phyloP scores from a whole-genome alignment of 305 asterid species.

The Nicotiana rustica region DNA sequence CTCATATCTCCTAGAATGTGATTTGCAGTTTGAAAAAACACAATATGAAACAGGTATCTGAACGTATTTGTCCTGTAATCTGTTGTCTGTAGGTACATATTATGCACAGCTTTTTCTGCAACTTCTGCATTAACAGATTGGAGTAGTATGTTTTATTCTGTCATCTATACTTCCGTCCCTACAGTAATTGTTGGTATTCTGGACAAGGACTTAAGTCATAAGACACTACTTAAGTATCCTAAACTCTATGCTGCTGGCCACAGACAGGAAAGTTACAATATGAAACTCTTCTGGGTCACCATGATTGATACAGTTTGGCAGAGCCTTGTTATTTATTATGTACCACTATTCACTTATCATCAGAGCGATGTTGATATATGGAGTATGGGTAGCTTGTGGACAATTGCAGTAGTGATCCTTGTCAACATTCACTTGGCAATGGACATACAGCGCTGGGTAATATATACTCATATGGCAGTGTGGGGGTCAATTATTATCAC shows the following conservation, averaged over 20 bases:
- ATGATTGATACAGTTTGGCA: slow-evolving; percentile 92
- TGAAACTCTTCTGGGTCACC: slow-evolving; percentile 85
- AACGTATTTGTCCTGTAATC: slow-evolving; percentile 35
- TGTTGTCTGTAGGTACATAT: slow-evolving; percentile 65
- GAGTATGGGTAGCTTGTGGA: slow-evolving; percentile 97
- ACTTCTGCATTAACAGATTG: slow-evolving; percentile 91
- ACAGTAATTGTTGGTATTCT: slow-evolving; percentile 87
- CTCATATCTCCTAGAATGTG: neutral
- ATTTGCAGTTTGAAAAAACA: neutral
- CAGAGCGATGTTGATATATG: slow-evolving; percentile 85
- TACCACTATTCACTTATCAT: slow-evolving; percentile 67
- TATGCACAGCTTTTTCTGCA: slow-evolving; percentile 87
- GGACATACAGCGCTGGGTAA: slow-evolving; percentile 86
- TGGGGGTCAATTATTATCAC: slow-evolving; percentile 89
- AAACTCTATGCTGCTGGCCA: slow-evolving; percentile 85
- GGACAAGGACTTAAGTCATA: slow-evolving; percentile 86
- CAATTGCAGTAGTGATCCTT: slow-evolving; percentile 80
- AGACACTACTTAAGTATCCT: slow-evolving; percentile 80
- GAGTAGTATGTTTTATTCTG: slow-evolving; percentile 90
- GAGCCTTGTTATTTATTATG: slow-evolving; percentile 85
- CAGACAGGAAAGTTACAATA: slow-evolving; percentile 84
- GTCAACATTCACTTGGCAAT: slow-evolving; percentile 92
- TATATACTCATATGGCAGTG: slow-evolving; percentile 72
- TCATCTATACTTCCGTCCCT: slow-evolving; percentile 86
- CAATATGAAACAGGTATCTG: neutral